Base-by-base conservation (phyloP, 192 early-diverging fungal species). In the Coemansia sp. region DNA sequence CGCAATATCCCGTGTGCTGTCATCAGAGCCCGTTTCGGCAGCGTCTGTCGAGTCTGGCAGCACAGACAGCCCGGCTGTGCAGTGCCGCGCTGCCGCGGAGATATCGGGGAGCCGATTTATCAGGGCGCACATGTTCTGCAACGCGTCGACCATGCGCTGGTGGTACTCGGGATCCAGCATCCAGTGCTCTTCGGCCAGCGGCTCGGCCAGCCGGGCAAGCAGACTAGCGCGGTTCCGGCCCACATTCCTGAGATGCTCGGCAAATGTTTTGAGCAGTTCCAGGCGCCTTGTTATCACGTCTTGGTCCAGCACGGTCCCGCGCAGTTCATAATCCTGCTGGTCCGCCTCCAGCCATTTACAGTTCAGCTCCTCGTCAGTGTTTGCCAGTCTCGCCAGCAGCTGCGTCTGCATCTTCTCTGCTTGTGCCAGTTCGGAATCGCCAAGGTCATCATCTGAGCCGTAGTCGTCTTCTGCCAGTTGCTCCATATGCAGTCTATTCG, bases 141-240 rank as follows among this genome's bases (percentile, higher is more conserved):
- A 41, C n/a, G 48, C 53, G 49, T 58, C 53, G 23, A 74, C 60
- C 55, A 74, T 62, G 15, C 51, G 64, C 48, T 74, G 45, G 45
- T 74, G 70, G 43, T 45, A 59, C 25, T 25, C 51, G 1, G 70
- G 29, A 31, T 67, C 64, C 19, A 74, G 60, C 46, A 67, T 26
- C 70, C 70, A 74, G 49, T 74, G 70, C 20, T 74, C 70, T 11
- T 67, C 60, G 0, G 70, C 64, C 51, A 74, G 48, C 2, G 70
- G 70, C 25, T 74, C 59, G 14, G 60, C 46, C 9, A 74, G 38
- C 17, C 60, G 58, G 4, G 60, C 56, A 9, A 74, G 51, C 7
- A 74, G 48, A n/a, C 39, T 28, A 2, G 70, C 53, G 3, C 60
- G 30, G 43, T 67, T 67, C 31, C 49, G 45, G 32, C 64, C 47